Conservation (phyloP, 345 rosid species). For the Triadica sebifera region DNA sequence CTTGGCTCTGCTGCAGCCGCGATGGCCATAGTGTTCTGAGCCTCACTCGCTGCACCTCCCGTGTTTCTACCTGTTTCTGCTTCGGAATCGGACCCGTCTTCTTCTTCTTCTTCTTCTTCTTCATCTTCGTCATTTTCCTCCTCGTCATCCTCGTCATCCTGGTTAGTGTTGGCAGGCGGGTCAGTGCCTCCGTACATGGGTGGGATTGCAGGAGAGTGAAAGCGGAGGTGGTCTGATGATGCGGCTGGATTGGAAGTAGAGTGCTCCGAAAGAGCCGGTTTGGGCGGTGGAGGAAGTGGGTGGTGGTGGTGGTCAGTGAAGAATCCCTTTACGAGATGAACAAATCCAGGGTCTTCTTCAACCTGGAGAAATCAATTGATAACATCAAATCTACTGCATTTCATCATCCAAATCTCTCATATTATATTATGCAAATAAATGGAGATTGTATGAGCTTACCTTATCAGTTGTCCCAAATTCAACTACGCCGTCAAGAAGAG, state of each 20-base stretch:
- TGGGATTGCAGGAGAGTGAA: conserved; percentile 38
- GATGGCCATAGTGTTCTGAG: conserved; percentile 22
- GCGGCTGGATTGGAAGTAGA: conserved; percentile 66
- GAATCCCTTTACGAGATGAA: conserved; percentile 56
- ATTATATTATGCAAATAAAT: neutral
- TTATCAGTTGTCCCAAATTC: conserved; percentile 77
- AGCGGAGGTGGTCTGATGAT: conserved; percentile 47
- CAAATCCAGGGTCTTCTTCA: conserved; percentile 52
- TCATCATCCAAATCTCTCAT: neutral
- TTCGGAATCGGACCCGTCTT: conserved; percentile 22
- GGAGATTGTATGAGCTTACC: conserved; percentile 31
- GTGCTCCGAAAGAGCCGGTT: conserved; percentile 75
- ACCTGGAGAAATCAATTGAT: conserved; percentile 33
- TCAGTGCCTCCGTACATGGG: conserved; percentile 28
- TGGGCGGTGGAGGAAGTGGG: conserved; percentile 54
- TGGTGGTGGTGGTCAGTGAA: conserved; percentile 47
- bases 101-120: conserved; percentile 39
- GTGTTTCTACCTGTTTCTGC: conserved; percentile 30
- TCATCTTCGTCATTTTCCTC: conserved; percentile 42
- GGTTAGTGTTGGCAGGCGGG: conserved; percentile 25
- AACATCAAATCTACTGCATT: neutral
- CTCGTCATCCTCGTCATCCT: conserved; percentile 36
- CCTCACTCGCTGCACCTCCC: conserved; percentile 3
- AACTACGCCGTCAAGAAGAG: conserved; percentile 82
- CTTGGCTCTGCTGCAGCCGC: conserved; percentile 46